Evolutionary conservation across 768 basidiomycete genomes (phyloP).

Genomic region (Lactarius indigo): DNA sequence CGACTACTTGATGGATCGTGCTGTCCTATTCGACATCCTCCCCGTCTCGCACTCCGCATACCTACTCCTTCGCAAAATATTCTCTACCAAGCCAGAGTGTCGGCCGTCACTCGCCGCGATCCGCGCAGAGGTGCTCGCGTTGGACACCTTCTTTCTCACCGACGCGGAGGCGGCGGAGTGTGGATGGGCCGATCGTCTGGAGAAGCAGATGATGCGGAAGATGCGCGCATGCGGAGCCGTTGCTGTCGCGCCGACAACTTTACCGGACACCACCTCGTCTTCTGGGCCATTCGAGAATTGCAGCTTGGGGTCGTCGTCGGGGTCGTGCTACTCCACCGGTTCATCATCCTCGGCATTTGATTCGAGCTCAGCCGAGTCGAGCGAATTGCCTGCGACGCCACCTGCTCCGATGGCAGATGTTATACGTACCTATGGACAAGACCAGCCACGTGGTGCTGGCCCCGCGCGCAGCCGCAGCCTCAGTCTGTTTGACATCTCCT

Average conservation of each 20-base stretch:
- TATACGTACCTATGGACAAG: background rate
- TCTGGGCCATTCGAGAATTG: background rate
- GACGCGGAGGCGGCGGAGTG: slow-evolving; percentile 36
- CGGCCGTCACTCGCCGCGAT: slow-evolving; percentile 64
- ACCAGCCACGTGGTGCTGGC: background rate
- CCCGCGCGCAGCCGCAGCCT: background rate
- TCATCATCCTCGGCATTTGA: background rate
- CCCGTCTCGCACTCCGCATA: slow-evolving; percentile 38
- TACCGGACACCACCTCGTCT: background rate
- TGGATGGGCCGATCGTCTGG: background rate
- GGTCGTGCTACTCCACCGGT: background rate
- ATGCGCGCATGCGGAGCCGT: background rate
- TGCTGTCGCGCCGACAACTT: background rate
- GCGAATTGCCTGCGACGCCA: background rate
- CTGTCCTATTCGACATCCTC: background rate
- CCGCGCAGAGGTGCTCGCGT: slow-evolving; percentile 47
- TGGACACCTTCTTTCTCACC: slow-evolving; percentile 60
- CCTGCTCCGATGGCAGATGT: background rate
- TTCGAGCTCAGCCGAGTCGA: background rate
- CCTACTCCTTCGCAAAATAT: slow-evolving; percentile 50
- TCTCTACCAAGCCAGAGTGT: slow-evolving; percentile 56
- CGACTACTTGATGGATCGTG: background rate
- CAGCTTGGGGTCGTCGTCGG: background rate
- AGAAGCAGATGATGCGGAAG: background rate
- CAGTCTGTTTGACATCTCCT: background rate